Evolutionary conservation across 225 moss, liverwort and hornwort species (phyloP).

Genomic region (Ulota crispa): DNA sequence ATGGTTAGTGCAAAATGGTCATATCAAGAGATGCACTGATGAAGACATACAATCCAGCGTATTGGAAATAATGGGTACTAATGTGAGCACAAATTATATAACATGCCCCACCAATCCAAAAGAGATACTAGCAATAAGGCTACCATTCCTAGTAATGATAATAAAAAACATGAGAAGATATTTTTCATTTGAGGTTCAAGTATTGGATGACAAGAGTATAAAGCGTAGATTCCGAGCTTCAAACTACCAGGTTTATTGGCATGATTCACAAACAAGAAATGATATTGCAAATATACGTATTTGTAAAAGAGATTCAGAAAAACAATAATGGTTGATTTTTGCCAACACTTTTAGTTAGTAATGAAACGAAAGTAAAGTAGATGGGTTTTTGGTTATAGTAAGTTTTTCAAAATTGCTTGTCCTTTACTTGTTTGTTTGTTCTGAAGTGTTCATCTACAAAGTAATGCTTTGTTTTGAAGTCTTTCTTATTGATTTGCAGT

Average conservation of each 20-base stretch:
- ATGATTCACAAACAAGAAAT: too few species aligned
- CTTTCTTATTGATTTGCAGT: slow-evolving; percentile 41
- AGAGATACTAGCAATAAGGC: slow-evolving; percentile 74
- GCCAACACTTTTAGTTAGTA: too few species aligned
- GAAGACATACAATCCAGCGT: slow-evolving; percentile 95
- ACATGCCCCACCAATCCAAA: slow-evolving; percentile 67
- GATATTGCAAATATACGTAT: too few species aligned
- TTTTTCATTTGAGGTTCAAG: slow-evolving; percentile 92
- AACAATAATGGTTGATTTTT: too few species aligned
- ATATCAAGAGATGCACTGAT: slow-evolving; percentile 87
- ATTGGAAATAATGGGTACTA: slow-evolving; percentile 90
- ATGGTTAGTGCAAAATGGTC: slow-evolving; percentile 74
- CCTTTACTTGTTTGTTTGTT: not conserved
- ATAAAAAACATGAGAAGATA: slow-evolving; percentile 91
- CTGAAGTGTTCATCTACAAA: not conserved
- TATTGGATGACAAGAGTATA: slow-evolving; percentile 87
- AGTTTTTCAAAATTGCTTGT: too few species aligned
- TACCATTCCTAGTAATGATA: slow-evolving; percentile 91
- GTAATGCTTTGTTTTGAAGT: not conserved
- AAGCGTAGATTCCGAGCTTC: slow-evolving; percentile 83
- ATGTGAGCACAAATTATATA: slow-evolving; percentile 92
- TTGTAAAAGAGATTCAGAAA: too few species aligned
- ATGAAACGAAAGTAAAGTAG: too few species aligned
- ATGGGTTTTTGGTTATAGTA: too few species aligned
- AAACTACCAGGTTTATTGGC: slow-evolving; percentile 70